Percentiles rank a stretch among this genome's conserved stretches.
These are phyloP conservation scores for Trametes elegans DNA, from an alignment of 768 basidiomycete genomes.

Conservation along the genomic window DNA sequence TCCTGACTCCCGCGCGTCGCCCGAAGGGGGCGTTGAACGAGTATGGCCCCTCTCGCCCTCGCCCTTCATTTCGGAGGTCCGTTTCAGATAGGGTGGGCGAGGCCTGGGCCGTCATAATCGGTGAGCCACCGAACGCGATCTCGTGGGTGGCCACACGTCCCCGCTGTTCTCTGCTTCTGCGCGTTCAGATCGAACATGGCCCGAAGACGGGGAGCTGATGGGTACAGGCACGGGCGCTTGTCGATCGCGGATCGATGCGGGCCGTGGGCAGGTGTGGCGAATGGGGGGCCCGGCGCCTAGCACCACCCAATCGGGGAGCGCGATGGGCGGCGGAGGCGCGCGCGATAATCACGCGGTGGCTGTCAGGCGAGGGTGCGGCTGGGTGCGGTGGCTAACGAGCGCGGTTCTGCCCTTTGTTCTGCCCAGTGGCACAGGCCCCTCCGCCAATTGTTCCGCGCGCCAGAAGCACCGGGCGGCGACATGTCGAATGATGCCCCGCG, in stretches of 20 bases:
- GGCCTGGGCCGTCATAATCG: slow-evolving; percentile 14
- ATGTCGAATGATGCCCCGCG: slow-evolving; percentile 4
- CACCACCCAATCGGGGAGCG: neutral
- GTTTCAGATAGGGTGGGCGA: slow-evolving; percentile 14
- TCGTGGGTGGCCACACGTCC: slow-evolving; percentile 13
- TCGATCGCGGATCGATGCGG: slow-evolving; percentile 17
- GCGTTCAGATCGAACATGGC: slow-evolving; percentile 12
- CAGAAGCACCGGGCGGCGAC: slow-evolving; percentile 11
- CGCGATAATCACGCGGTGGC: slow-evolving; percentile 8
- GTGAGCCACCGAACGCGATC: neutral
- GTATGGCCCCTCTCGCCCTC: too few species aligned
- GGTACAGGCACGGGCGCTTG: slow-evolving; percentile 11
- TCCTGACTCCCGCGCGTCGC: too few species aligned
- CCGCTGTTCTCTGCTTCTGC: slow-evolving; percentile 9
- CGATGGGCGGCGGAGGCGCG: neutral
- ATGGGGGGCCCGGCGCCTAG: neutral
- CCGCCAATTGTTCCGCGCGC: slow-evolving; percentile 17
- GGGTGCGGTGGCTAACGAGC: neutral
- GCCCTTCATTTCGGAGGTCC: slow-evolving; percentile 19
- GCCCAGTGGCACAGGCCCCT: slow-evolving; percentile 4
- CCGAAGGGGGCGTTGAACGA: too few species aligned
- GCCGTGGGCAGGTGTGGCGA: slow-evolving; percentile 1
- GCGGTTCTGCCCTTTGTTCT: slow-evolving; percentile 11
- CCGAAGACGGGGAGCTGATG: slow-evolving; percentile 3
- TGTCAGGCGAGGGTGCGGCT: neutral